Base-by-base conservation (phyloP, 192 early-diverging fungal genomes). In the Coemansia sp. region DNA sequence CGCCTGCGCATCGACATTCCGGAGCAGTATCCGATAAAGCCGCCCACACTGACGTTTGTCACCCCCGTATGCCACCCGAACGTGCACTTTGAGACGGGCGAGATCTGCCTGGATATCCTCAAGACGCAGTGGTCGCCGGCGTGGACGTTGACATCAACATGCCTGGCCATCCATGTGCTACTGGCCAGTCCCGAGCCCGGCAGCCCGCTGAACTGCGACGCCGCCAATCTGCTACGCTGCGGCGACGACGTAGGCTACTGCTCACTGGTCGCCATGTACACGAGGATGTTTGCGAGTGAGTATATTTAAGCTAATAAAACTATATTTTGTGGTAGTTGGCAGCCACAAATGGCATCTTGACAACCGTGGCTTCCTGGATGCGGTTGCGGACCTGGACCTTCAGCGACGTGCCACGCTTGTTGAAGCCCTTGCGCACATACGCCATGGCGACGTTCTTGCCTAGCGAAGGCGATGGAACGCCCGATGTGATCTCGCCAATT, bases 391-490 rank as follows among this genome's bases (percentile, higher is more conserved):
- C 97, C 69, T 90, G 87, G 51, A 99, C 94, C 82, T 88, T 80
- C 32, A 99, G 82, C 61, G 88, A 84, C n/a, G 97, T 98, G n/a
- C 90, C 93, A 21, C 72, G 75, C 87, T 98, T 98, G 82, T 94
- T 91, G 78, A 87, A 84, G 9, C 94, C 94, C 62, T 86, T 86
- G 73, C 87, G 82, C 41, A 99, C 93, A 64, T 96, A 97, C 0
- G 90, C 97, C 95, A 99, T 99, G 12, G 95, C 97, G 64, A 99
- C 83, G 83, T 99, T 99, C 83, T 94, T 91, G 82, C 93, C 93
- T 39, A 94, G 84, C 3, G 87, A 87, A 2, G 97, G 97, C 5
- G 90, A 88, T 24, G 97, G 97, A 64, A 91, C 90, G 12, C 97
- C 97, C 9, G 87, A 89, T n/a, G 97, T 99, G 52, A 98, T 83